These are phyloP conservation scores for Conoideocrella luteorostrata DNA, from an alignment of 2,329 filamentous ascomycete genomes.

Conservation along the genomic window DNA sequence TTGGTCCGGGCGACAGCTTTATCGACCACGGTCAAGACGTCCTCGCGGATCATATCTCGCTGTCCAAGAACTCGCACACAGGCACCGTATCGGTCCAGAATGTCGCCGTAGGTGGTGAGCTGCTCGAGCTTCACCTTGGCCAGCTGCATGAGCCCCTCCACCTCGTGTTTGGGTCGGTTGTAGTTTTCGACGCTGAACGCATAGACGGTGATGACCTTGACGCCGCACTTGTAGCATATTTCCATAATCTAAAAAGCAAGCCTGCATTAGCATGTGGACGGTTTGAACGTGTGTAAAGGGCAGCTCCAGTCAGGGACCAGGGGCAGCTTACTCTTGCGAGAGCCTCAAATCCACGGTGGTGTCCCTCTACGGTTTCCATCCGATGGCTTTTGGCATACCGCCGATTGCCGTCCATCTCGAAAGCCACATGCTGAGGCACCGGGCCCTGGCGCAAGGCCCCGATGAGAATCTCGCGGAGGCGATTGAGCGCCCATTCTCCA, in stretches of 20 bases:
- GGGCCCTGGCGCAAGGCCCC: conserved; percentile 84
- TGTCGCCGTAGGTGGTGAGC: conserved; percentile 83
- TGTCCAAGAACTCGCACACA: conserved; percentile 80
- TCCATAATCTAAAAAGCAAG: conserved; percentile 68
- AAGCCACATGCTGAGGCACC: conserved; percentile 93
- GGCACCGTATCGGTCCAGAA: conserved; percentile 89
- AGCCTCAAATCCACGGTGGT: conserved; percentile 92
- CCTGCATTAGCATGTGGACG: too few relatives aligned
- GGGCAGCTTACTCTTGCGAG: conserved; percentile 74
- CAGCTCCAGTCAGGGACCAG: too few relatives aligned
- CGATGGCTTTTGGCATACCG: conserved; percentile 84
- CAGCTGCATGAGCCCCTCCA: conserved; percentile 95
- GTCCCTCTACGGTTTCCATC: conserved; percentile 94
- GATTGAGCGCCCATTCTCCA: conserved; percentile 78
- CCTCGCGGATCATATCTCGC: conserved; percentile 72
- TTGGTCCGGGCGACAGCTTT: conserved; percentile 80
- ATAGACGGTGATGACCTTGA: conserved; percentile 95
- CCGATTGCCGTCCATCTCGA: conserved; percentile 98
- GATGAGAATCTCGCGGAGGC: conserved; percentile 77
- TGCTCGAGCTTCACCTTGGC: conserved; percentile 92
- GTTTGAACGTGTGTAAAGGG: too few relatives aligned
- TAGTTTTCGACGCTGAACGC: conserved; percentile 99
- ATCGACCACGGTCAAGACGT: conserved; percentile 85
- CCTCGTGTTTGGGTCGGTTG: conserved; percentile 92
- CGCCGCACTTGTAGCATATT: conserved; percentile 95